Conservation (phyloP, 2,329 filamentous ascomycete genomes). For the Nigrospora oryzae region DNA sequence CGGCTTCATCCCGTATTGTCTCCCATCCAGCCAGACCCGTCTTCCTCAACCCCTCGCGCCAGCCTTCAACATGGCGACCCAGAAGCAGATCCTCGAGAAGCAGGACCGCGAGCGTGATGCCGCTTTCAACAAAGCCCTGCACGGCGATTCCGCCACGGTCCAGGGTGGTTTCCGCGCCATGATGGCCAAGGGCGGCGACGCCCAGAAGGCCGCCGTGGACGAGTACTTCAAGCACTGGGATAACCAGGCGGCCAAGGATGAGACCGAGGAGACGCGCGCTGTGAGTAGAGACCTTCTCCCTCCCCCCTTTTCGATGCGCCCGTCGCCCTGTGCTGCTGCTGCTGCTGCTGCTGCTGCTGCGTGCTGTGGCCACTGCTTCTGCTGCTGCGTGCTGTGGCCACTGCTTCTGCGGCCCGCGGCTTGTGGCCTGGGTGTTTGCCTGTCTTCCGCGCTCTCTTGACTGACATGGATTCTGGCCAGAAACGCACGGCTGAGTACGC, state of each 20-base stretch:
- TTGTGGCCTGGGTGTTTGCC: background rate
- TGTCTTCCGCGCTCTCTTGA: conserved; percentile 6
- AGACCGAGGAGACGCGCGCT: conserved; percentile 77
- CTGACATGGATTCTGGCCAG: conserved; percentile 29
- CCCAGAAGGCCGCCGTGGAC: conserved; percentile 74
- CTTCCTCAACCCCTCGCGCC: background rate
- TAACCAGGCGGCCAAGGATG: conserved; percentile 67
- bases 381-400: background rate
- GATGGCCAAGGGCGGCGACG: conserved; percentile 67
- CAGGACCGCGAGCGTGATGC: conserved; percentile 84
- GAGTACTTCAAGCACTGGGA: conserved; percentile 98
- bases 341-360: no score
- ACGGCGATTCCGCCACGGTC: conserved; percentile 62
- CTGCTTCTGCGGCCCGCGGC: background rate
- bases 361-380: no score
- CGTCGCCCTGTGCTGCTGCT: no score
- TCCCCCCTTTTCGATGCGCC: background rate
- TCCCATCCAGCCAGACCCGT: no score
- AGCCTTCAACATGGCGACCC: conserved; percentile 33
- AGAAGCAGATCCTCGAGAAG: conserved; percentile 54
- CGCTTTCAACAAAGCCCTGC: conserved; percentile 82
- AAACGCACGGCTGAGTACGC: conserved; percentile 82
- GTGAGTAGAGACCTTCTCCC: conserved; percentile 35
- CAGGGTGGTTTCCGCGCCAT: conserved; percentile 73
- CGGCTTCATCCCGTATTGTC: background rate